Percentiles rank a stretch among this genome's conserved stretches.
These are phyloP conservation scores for Aspergillus bridgeri DNA, from an alignment of 495 filamentous ascomycete genomes.

Conservation along the genomic window DNA sequence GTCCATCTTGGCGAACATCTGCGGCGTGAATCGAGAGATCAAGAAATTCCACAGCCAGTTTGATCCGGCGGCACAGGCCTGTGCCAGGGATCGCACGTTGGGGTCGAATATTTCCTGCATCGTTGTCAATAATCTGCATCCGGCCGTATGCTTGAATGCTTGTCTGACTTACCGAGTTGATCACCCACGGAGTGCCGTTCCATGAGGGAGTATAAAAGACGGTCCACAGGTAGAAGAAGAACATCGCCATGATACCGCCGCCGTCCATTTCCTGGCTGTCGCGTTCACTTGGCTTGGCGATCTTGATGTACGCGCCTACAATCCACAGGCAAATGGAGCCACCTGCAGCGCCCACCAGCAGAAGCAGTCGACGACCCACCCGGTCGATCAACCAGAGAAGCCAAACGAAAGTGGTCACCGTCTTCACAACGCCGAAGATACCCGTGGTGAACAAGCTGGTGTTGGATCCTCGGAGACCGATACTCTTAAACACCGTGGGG, in stretches of 20 bases:
- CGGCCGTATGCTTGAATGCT: background rate
- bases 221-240: conserved; percentile 81
- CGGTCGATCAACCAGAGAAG: conserved; percentile 69
- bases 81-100: conserved; percentile 61
- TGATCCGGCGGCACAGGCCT: conserved; percentile 63
- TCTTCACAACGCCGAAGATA: conserved; percentile 55
- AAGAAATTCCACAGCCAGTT: conserved; percentile 81
- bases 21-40: conserved; percentile 66
- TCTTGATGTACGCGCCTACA: conserved; percentile 67
- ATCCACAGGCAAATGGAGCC: conserved; percentile 72
- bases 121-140: background rate
- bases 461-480: conserved; percentile 53
- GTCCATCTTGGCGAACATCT: conserved; percentile 69
- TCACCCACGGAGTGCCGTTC: conserved; percentile 69
- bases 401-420: conserved; percentile 58
- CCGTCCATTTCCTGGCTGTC: conserved; percentile 39
- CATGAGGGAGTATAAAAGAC: conserved; percentile 73
- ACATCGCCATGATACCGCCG: conserved; percentile 65
- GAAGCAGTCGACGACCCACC: conserved; percentile 62
- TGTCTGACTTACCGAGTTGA: conserved; percentile 51
- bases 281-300: conserved; percentile 45
- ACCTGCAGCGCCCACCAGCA: conserved; percentile 70
- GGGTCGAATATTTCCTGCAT: conserved; percentile 56
- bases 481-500: conserved; percentile 57
- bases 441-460: conserved; percentile 51